Evolutionary conservation across 768 basidiomycete genomes (phyloP), one percentile per base, ranked within the genome.

Genomic region (Naganishia kalamii): DNA sequence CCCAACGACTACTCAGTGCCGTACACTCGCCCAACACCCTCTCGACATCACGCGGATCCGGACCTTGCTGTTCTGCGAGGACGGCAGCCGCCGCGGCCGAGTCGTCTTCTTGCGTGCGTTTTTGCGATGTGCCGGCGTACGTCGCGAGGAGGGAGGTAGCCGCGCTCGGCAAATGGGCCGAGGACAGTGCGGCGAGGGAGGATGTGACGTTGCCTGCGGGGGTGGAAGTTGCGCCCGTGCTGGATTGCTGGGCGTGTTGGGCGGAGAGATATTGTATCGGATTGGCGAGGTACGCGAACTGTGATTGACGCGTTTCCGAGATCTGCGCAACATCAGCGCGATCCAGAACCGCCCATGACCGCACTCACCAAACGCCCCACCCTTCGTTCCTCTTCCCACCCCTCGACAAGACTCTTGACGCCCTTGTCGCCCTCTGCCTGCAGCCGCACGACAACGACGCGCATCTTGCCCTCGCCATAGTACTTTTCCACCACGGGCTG

Each of bases 401-500:
- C 85, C 48, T 86, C 85, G 4, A 91, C 79, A 0, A 94, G 80
- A 27, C 82, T 82, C 70, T 85, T 84, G 0, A 90, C 86, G 19
- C 94, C 88, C 33, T 86, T 82, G 77, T 97, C 94, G 61, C 89
- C 89, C 74, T 98, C 93, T 63, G 86, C 84, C 51, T 96, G 77
- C 8, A 99, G 81, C 46, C 86, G 83, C 1, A 66, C 69, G 1
- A 92, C 84, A 13, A 94, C 91, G 37, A 79, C n/a, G 44, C 82
- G 80, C 94, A 98, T 98, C 76, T 88, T 88, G 0, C 91, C 89
- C 10, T 77, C 70, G 0, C 96, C 96, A 72, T 99, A 99, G 79
- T 99, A 98, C 79, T 96, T 98, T 74, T 97, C 94, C 0, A 99
- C 93, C 4, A 99, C 86, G 1, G 92, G 90, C 70, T 96, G 94